Percentiles rank a stretch among this genome's conserved stretches.
Conservation (phyloP, 352 stramenopile species). For the Phytophthora hibernalis region DNA sequence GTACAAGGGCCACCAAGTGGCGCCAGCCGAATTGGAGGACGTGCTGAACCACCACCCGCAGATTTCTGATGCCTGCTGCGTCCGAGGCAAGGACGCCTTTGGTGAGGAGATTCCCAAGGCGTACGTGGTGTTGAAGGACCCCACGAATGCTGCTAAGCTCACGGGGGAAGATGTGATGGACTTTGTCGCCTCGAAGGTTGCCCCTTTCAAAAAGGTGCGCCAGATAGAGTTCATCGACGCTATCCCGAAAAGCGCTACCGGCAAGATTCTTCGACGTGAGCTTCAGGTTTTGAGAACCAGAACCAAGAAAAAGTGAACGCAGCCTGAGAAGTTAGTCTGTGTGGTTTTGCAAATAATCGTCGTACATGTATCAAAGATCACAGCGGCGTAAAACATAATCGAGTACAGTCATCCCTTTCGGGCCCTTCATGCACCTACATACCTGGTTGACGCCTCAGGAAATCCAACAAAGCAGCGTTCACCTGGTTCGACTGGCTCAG, state of each 20-base stretch:
- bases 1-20: constrained; percentile 93
- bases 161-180: constrained; percentile 81
- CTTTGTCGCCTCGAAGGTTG: constrained; percentile 85
- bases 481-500: constrained; percentile 39
- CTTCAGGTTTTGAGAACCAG: constrained; percentile 61
- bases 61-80: constrained; percentile 82
- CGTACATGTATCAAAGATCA: neutral
- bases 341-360: constrained; percentile 18
- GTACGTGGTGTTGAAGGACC: constrained; percentile 86
- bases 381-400: neutral
- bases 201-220: constrained; percentile 89
- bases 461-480: constrained; percentile 35
- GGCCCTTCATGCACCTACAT: constrained; percentile 3
- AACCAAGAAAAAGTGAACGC: constrained; percentile 27
- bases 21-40: constrained; percentile 92
- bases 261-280: constrained; percentile 92
- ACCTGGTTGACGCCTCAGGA: constrained; percentile 23
- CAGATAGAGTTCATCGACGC: constrained; percentile 84
- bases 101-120: constrained; percentile 91
- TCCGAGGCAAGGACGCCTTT: constrained; percentile 64
- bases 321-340: constrained; percentile 9
- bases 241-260: constrained; percentile 90
- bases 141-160: constrained; percentile 34
- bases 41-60: constrained; percentile 84
- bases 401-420: neutral